phyloP scores from a whole-genome alignment of 108 stramenopile species.

The Mediolabrus comicus region DNA sequence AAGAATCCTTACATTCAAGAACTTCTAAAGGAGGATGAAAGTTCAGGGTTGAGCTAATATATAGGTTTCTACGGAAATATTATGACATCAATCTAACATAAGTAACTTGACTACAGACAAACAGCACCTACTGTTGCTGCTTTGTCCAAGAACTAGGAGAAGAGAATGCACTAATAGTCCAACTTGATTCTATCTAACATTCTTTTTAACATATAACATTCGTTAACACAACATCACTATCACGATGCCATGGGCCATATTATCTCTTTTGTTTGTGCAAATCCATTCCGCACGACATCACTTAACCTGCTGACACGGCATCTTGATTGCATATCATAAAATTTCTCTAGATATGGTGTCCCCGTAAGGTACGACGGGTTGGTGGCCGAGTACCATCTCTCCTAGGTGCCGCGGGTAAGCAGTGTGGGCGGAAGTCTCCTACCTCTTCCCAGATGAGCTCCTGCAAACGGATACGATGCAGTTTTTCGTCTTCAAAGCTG shows the following conservation, averaged over 20 bases:
- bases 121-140: neutral
- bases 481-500: conserved; percentile 81
- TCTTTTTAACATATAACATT: neutral
- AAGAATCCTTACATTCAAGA: conserved; percentile 84
- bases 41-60: neutral
- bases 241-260: too few relatives aligned
- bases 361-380: conserved; percentile 31
- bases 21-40: conserved; percentile 20
- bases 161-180: neutral
- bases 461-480: conserved; percentile 78
- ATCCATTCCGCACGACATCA: too few relatives aligned
- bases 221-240: too few relatives aligned
- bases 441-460: conserved; percentile 92
- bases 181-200: neutral
- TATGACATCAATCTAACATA: too few relatives aligned
- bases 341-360: conserved; percentile 32
- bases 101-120: neutral
- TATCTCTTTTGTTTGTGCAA: too few relatives aligned
- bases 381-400: conserved; percentile 46
- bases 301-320: neutral
- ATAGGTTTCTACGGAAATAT: too few relatives aligned
- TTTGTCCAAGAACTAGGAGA: neutral
- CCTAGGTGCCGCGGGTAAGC: conserved; percentile 69
- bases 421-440: conserved; percentile 78
- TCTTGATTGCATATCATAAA: neutral